Conservation (phyloP, 768 basidiomycete species). For the Xanthoconium stramineum region DNA sequence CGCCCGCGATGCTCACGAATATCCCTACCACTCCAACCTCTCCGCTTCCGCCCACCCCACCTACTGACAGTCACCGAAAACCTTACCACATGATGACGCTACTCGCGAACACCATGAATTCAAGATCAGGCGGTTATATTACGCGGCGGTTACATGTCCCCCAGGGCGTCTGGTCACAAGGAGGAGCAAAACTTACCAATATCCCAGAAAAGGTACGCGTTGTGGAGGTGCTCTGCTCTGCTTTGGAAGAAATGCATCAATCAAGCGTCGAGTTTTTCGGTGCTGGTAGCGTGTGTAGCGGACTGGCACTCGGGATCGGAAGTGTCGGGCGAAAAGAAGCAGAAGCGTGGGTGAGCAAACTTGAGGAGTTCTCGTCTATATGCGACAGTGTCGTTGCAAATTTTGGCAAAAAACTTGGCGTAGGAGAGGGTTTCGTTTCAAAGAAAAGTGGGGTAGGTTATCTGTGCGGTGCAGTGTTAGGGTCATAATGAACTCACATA, state of each 20-base stretch:
- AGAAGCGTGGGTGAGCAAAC: conserved; percentile 69
- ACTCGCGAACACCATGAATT: conserved; percentile 73
- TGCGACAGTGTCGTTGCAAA: conserved; percentile 79
- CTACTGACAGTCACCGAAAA: conserved; percentile 70
- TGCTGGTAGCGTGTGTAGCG: conserved; percentile 73
- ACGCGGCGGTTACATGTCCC: conserved; percentile 86
- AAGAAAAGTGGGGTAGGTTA: conserved; percentile 67
- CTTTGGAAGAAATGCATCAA: conserved; percentile 73
- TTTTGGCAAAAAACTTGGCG: conserved; percentile 85
- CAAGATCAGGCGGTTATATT: conserved; percentile 81
- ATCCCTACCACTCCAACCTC: conserved; percentile 75
- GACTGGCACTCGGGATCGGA: conserved; percentile 70
- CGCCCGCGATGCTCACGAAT: conserved; percentile 46
- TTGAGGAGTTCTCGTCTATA: conserved; percentile 76
- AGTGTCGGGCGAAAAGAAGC: conserved; percentile 75
- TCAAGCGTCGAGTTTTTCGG: conserved; percentile 74
- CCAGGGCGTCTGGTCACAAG: conserved; percentile 87
- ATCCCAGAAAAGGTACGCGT: conserved; percentile 83
- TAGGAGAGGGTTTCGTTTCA: conserved; percentile 81
- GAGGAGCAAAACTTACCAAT: conserved; percentile 80
- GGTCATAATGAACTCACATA: conserved; percentile 9
- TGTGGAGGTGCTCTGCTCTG: conserved; percentile 72
- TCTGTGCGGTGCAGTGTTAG: background rate
- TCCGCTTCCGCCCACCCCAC: conserved; percentile 70
- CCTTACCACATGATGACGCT: conserved; percentile 91